Conservation (phyloP, 768 basidiomycete genomes). For the Serendipita sp. region DNA sequence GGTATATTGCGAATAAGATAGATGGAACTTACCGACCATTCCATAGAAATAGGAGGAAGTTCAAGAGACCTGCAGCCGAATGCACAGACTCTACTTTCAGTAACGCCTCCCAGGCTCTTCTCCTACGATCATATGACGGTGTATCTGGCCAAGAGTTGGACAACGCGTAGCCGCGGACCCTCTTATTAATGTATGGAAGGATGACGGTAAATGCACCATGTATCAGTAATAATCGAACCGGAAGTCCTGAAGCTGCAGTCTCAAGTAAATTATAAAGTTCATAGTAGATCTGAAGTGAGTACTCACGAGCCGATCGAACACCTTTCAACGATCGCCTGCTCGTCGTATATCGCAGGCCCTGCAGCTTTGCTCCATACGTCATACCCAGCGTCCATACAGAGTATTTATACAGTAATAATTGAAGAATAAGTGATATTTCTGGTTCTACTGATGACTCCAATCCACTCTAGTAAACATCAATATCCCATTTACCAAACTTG, state of each 20-base stretch:
- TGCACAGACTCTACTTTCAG: conserved; percentile 52
- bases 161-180: conserved; percentile 57
- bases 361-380: conserved; percentile 70
- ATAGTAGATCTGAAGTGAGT: conserved; percentile 11
- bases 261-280: conserved; percentile 12
- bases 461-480: background rate
- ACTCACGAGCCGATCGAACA: conserved; percentile 22
- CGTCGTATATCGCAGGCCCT: conserved; percentile 48
- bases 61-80: conserved; percentile 44
- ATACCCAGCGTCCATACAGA: conserved; percentile 69
- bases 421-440: conserved; percentile 54
- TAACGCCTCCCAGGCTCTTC: conserved; percentile 56
- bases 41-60: conserved; percentile 71
- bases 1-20: background rate
- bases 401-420: conserved; percentile 59
- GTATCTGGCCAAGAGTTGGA: conserved; percentile 84
- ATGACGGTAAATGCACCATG: conserved; percentile 62
- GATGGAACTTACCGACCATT: conserved; percentile 54
- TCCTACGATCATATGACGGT: conserved; percentile 58
- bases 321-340: conserved; percentile 13
- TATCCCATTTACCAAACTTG: background rate
- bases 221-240: conserved; percentile 38
- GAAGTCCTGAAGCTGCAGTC: conserved; percentile 44
- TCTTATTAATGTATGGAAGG: conserved; percentile 62
- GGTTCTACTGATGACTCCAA: conserved; percentile 34